Percentiles rank a stretch among this genome's conserved stretches.
Evolutionary conservation across 345 rosid species (phyloP).

Genomic region (Acer saccharum): DNA sequence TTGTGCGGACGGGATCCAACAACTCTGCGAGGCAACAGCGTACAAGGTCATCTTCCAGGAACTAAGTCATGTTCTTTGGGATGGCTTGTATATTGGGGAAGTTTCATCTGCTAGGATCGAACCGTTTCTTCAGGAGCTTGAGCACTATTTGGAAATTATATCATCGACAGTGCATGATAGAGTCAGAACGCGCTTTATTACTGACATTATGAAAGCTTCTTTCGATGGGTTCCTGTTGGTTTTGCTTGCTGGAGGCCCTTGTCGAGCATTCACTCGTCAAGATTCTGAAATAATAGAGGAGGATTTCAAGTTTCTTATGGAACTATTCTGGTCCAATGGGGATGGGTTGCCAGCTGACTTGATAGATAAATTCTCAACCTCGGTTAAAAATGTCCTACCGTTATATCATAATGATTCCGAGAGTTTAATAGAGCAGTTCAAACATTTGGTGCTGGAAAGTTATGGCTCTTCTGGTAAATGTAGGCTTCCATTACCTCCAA

Average conservation of each 20-base stretch:
- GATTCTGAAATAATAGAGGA: slow-evolving; percentile 72
- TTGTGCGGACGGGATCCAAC: slow-evolving; percentile 80
- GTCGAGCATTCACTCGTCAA: slow-evolving; percentile 65
- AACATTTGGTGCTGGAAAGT: slow-evolving; percentile 48
- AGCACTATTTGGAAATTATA: slow-evolving; percentile 65
- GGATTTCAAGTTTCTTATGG: slow-evolving; percentile 76
- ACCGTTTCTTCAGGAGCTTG: slow-evolving; percentile 80
- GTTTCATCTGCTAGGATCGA: slow-evolving; percentile 82
- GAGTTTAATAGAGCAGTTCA: slow-evolving; percentile 57
- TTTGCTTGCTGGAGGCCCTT: slow-evolving; percentile 93
- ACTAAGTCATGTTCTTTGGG: slow-evolving; percentile 78
- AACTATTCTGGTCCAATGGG: slow-evolving; percentile 92
- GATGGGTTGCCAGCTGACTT: slow-evolving; percentile 86
- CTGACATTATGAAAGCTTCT: slow-evolving; percentile 94
- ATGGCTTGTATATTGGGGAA: slow-evolving; percentile 73
- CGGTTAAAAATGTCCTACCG: slow-evolving; percentile 67
- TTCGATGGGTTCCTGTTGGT: slow-evolving; percentile 85
- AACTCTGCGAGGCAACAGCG: slow-evolving; percentile 73
- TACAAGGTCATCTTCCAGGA: slow-evolving; percentile 85
- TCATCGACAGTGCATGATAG: slow-evolving; percentile 80
- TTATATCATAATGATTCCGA: slow-evolving; percentile 66
- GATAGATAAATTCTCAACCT: slow-evolving; percentile 69
- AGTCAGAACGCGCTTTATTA: slow-evolving; percentile 75
- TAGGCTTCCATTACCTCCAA: slow-evolving; percentile 80
- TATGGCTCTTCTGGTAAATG: slow-evolving; percentile 72